Evolutionary conservation across 1,284 basidiomycete species (phyloP).

Genomic region (Pulveroboletus ridleyi): DNA sequence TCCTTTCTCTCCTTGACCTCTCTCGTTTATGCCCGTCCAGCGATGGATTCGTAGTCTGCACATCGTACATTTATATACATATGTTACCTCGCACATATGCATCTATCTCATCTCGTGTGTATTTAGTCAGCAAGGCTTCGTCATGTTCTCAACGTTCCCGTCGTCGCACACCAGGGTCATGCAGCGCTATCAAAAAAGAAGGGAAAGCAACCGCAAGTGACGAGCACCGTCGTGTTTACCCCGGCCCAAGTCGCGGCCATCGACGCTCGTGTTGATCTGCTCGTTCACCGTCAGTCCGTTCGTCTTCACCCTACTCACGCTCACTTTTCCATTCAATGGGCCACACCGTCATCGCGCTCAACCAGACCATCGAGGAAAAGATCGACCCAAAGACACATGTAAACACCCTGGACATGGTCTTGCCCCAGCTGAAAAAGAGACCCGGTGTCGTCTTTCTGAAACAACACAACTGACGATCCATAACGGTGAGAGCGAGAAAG

Average conservation of each 20-base stretch:
- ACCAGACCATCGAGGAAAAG: constrained; percentile 69
- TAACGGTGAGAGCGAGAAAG: too few species aligned
- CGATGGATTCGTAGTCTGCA: not conserved
- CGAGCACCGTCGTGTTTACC: constrained; percentile 40
- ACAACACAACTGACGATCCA: too few species aligned
- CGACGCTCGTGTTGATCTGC: constrained; percentile 57
- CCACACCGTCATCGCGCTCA: constrained; percentile 78
- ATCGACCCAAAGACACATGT: constrained; percentile 73
- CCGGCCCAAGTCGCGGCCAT: constrained; percentile 48
- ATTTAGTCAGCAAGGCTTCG: too few species aligned
- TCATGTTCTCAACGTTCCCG: constrained; percentile 65
- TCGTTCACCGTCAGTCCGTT: constrained; percentile 54
- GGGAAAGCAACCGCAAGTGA: constrained; percentile 46
- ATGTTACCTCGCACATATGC: too few species aligned
- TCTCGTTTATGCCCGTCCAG: too few species aligned
- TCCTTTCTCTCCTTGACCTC: not conserved
- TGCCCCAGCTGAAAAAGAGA: constrained; percentile 59
- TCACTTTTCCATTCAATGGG: constrained; percentile 61
- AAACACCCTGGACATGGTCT: constrained; percentile 62
- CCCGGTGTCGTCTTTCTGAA: constrained; percentile 42
- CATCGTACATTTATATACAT: not conserved
- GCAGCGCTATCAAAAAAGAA: constrained; percentile 48
- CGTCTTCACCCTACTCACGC: not conserved
- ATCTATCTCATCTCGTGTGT: too few species aligned
- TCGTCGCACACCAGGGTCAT: constrained; percentile 37